Evolutionary conservation across 192 early-diverging fungal species (phyloP), one percentile per base, ranked within the genome.

Genomic region (Obelidium mucronatum): DNA sequence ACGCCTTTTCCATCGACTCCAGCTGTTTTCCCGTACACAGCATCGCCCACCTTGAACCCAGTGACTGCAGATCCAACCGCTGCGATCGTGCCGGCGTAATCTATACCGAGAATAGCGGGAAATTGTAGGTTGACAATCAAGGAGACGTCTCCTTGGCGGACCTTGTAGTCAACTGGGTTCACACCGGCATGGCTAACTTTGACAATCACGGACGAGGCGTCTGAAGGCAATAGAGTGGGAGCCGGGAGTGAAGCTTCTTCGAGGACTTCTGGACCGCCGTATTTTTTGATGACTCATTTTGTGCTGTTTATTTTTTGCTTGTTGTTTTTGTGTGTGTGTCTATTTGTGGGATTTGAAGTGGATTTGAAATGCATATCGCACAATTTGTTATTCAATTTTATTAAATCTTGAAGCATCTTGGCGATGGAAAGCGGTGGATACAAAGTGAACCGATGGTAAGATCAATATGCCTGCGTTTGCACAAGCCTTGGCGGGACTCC

Each of bases 101-200:
- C 78, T 36, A 71, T 71, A 15, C 78, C 78, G 22, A 78, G 65
- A 40, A 79, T 79, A 5, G 78, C 73, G 15, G 78, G 78, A 34
- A 79, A 40, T n/a, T 13, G 26, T 11, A 78, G 13, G 4, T 6
- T 3, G 56, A 78, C 31, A 15, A 65, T 22, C 5, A 36, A 11
- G 22, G 67, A 40, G 13, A 78, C 30, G 42, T 59, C 51, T 31
- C 77, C 77, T 39, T 61, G 58, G 37, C 77, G 31, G 26, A 67
- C 35, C 33, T 78, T 78, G 68, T 73, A 78, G 33, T 78, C 77
- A 4, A 78, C 77, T 31, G 77, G 72, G 2, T 39, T 48, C 13
- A 75, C 74, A 33, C 64, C 74, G 42, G 62, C 71, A 34, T n/a
- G 1, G 8, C 60, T 22, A 5, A 73, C 40, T 26, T 59, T 33